These are phyloP conservation scores for Colletotrichum simmondsii DNA, from an alignment of 2,329 filamentous ascomycete genomes.

Conservation along the genomic window DNA sequence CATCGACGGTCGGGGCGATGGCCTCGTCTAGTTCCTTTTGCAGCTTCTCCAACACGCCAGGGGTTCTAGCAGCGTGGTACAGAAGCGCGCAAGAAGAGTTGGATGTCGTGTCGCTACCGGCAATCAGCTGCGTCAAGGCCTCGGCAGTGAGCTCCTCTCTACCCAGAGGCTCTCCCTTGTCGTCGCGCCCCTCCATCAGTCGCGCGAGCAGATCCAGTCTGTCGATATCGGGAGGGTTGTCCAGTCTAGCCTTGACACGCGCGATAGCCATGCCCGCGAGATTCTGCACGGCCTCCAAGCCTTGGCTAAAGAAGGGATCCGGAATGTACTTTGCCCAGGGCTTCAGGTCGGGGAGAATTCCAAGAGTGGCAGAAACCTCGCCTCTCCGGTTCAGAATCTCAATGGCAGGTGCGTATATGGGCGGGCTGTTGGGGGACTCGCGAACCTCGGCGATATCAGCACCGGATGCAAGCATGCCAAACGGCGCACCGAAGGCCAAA, in stretches of 20 bases:
- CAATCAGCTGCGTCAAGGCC: constrained; percentile 88
- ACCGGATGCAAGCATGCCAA: constrained; percentile 34
- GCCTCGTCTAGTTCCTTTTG: constrained; percentile 80
- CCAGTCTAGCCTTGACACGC: constrained; percentile 79
- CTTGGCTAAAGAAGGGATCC: constrained; percentile 83
- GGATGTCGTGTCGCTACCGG: constrained; percentile 80
- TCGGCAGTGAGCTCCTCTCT: constrained; percentile 87
- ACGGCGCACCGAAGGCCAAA: constrained; percentile 37
- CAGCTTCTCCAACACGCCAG: constrained; percentile 76
- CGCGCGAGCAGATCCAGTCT: constrained; percentile 85
- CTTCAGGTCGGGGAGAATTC: constrained; percentile 78
- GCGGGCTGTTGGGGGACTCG: constrained; percentile 65
- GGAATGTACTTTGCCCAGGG: constrained; percentile 85
- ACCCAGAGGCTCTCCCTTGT: constrained; percentile 79
- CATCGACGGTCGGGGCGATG: constrained; percentile 68
- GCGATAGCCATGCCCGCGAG: constrained; percentile 90
- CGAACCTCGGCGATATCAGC: constrained; percentile 35
- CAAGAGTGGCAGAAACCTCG: constrained; percentile 85
- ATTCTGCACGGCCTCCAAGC: constrained; percentile 79
- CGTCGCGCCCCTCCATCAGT: constrained; percentile 87
- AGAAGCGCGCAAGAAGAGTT: constrained; percentile 87
- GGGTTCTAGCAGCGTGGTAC: constrained; percentile 78
- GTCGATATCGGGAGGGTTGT: constrained; percentile 71
- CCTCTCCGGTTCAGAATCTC: constrained; percentile 90
- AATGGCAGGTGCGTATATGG: constrained; percentile 81